phyloP scores from a whole-genome alignment of 768 basidiomycete species.

The Hygrocybe coccinea region DNA sequence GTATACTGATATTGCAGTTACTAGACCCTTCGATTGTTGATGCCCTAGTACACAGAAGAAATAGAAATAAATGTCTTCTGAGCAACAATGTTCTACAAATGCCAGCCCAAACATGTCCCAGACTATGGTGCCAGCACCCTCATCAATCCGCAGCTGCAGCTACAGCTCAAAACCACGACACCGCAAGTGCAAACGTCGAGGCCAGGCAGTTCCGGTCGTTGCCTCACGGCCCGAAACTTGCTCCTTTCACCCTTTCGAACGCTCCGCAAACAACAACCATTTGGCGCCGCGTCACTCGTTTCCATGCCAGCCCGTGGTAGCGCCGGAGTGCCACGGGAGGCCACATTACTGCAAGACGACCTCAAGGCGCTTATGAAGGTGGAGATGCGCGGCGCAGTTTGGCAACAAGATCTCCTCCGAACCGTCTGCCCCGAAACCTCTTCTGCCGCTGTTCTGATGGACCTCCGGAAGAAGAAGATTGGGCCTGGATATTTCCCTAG shows the following conservation, averaged over 20 bases:
- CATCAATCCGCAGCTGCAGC: no score
- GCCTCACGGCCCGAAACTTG: no score
- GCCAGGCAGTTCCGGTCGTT: no score
- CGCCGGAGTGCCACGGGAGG: not conserved
- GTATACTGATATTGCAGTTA: conserved; percentile 69
- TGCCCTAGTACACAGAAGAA: no score
- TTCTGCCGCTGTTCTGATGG: not conserved
- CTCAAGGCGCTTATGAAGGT: not conserved
- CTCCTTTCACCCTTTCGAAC: not conserved
- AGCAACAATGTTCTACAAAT: no score
- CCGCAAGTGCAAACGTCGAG: no score
- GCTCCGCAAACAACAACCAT: not conserved
- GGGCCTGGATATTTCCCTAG: not conserved
- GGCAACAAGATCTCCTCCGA: not conserved
- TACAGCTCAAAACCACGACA: no score
- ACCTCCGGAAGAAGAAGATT: not conserved
- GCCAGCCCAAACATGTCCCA: no score
- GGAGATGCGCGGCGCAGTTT: not conserved
- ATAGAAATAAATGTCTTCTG: no score
- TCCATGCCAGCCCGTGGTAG: not conserved
- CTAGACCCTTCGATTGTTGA: no score
- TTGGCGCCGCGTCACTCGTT: not conserved
- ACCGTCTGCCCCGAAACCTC: not conserved
- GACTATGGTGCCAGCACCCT: no score
- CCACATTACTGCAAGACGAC: not conserved